Conservation (phyloP, 345 rosid species). For the Clarkia xantiana region DNA sequence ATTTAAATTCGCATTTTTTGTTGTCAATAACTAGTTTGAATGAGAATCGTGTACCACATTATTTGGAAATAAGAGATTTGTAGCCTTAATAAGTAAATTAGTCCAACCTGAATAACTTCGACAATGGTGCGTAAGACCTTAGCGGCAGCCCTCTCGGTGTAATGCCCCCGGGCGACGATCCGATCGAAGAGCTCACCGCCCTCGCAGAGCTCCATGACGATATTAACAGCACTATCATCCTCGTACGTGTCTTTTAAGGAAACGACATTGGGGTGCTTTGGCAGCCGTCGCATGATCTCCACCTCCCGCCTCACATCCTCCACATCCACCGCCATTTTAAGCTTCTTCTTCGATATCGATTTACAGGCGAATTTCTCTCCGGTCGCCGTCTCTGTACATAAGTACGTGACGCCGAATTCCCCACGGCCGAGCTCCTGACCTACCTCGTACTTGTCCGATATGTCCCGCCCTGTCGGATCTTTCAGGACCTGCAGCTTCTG, state of each 20-base stretch:
- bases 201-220: slow-evolving; percentile 86
- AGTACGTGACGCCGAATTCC: slow-evolving; percentile 72
- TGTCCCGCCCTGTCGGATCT: slow-evolving; percentile 53
- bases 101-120: slow-evolving; percentile 76
- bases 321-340: slow-evolving; percentile 36
- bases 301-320: slow-evolving; percentile 93
- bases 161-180: slow-evolving; percentile 80
- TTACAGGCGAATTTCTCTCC: slow-evolving; percentile 66
- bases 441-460: slow-evolving; percentile 40
- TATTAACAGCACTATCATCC: slow-evolving; percentile 74
- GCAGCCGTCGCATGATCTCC: slow-evolving; percentile 76
- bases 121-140: slow-evolving; percentile 64
- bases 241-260: slow-evolving; percentile 54
- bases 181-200: slow-evolving; percentile 89
- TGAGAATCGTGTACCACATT: too few species aligned
- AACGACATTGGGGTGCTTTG: slow-evolving; percentile 61
- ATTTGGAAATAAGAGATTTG: too few species aligned
- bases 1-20: slow-evolving; percentile 2
- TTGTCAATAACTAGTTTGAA: too few species aligned
- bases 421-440: slow-evolving; percentile 87
- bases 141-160: slow-evolving; percentile 83
- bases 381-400: slow-evolving; percentile 44
- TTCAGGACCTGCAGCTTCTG: slow-evolving; percentile 48
- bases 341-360: slow-evolving; percentile 39
- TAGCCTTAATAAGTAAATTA: too few species aligned